Percentiles rank a stretch among this genome's conserved stretches.
Evolutionary conservation across 179 eudicot genomes (phyloP).

Genomic region (Beta corolliflora): DNA sequence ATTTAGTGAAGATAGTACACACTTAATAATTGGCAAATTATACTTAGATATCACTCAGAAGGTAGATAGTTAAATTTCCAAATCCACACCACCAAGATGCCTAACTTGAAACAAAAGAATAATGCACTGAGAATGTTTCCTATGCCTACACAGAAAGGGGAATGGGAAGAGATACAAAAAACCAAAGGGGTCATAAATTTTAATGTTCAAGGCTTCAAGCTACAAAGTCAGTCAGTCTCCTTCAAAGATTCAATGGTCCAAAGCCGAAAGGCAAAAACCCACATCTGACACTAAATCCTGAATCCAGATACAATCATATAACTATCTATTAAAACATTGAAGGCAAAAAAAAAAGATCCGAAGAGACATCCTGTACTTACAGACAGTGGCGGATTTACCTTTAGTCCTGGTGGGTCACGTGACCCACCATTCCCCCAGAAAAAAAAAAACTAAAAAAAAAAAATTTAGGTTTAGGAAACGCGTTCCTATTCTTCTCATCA

Average conservation of each 20-base stretch:
- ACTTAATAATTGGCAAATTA: background rate
- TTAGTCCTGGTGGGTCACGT: too few relatives aligned
- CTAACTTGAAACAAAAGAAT: background rate
- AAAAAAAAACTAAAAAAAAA: too few relatives aligned
- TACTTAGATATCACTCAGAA: background rate
- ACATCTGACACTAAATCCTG: background rate
- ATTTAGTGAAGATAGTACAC: conserved; percentile 5
- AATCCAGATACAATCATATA: background rate
- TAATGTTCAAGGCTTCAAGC: background rate
- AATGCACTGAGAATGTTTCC: background rate
- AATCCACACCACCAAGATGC: too few relatives aligned
- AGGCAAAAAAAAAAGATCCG: background rate
- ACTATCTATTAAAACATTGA: background rate
- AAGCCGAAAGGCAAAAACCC: background rate
- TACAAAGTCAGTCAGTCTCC: background rate
- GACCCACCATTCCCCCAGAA: too few relatives aligned
- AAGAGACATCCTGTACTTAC: background rate
- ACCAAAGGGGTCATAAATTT: background rate
- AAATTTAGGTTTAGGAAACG: too few relatives aligned
- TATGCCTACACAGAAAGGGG: background rate
- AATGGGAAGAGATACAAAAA: background rate
- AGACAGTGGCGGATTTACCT: too few relatives aligned
- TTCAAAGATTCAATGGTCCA: background rate
- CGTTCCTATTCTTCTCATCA: too few relatives aligned
- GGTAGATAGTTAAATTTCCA: too few relatives aligned